Percentiles rank a stretch among this genome's conserved stretches.
Evolutionary conservation across 2,329 filamentous ascomycete species (phyloP).

Genomic region (Claviceps quebecensis): DNA sequence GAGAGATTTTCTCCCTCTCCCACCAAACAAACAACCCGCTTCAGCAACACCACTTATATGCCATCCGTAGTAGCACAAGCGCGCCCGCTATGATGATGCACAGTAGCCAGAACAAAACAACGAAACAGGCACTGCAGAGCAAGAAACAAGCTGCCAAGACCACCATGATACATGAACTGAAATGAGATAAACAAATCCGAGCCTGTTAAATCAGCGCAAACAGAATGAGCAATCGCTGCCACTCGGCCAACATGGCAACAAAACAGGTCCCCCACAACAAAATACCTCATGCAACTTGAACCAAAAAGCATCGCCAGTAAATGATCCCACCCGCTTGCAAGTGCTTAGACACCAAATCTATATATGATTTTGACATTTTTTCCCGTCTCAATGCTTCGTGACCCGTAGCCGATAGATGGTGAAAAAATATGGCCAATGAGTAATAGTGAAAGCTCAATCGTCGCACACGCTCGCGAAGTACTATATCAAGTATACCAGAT

Average conservation of each 20-base stretch:
- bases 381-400: constrained; percentile 30
- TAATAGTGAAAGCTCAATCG: constrained; percentile 1
- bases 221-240: constrained; percentile 17
- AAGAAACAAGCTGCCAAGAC: constrained; percentile 3
- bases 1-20: constrained; percentile 10
- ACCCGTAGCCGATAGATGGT: constrained; percentile 18
- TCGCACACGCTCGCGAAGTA: constrained; percentile 9
- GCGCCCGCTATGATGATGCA: constrained; percentile 17
- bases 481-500: constrained; percentile 9
- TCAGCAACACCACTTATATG: constrained; percentile 19
- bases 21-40: constrained; percentile 16
- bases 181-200: no score
- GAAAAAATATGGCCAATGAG: constrained; percentile 10
- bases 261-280: constrained; percentile 11
- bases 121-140: constrained; percentile 5
- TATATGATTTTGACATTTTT: constrained; percentile 32
- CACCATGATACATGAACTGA: no score
- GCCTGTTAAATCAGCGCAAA: no score
- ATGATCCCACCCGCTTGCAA: constrained; percentile 12
- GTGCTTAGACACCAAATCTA: constrained; percentile 25
- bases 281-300: constrained; percentile 18
- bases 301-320: constrained; percentile 20
- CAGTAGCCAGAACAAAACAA: constrained; percentile 10
- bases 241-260: constrained; percentile 20
- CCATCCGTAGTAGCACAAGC: constrained; percentile 14